phyloP scores from a whole-genome alignment of 768 basidiomycete genomes.

The Atractiella rhizophila region DNA sequence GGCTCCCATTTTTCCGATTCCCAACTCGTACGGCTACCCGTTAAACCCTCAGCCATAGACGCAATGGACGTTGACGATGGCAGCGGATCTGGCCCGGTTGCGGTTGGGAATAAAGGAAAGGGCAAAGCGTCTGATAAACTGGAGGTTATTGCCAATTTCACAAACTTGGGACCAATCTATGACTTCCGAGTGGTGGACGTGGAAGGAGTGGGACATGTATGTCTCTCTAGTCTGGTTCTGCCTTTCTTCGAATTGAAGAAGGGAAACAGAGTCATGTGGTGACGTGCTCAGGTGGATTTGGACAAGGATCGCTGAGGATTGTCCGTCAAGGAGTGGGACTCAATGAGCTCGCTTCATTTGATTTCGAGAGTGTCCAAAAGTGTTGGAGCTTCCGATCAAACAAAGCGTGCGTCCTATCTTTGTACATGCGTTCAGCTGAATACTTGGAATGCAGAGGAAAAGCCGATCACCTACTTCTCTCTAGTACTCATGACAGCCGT shows the following conservation, averaged over 20 bases:
- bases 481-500: constrained; percentile 5
- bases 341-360: constrained; percentile 34
- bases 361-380: constrained; percentile 32
- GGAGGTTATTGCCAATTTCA: constrained; percentile 36
- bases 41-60: constrained; percentile 22
- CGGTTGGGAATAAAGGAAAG: background rate
- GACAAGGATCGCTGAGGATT: constrained; percentile 47
- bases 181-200: constrained; percentile 54
- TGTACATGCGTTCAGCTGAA: no score
- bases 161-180: constrained; percentile 57
- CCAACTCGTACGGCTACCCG: constrained; percentile 39
- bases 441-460: no score
- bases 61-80: constrained; percentile 4
- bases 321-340: constrained; percentile 63
- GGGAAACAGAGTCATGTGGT: constrained; percentile 42
- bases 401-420: background rate
- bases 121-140: constrained; percentile 22
- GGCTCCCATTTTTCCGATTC: constrained; percentile 65
- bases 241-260: background rate
- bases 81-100: background rate
- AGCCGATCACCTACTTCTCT: background rate
- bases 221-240: constrained; percentile 7
- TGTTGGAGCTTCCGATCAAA: constrained; percentile 28
- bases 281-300: constrained; percentile 59
- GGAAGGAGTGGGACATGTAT: constrained; percentile 39